These are phyloP conservation scores for Schizonepeta tenuifolia DNA, from an alignment of 257 asterid species.

Conservation along the genomic window DNA sequence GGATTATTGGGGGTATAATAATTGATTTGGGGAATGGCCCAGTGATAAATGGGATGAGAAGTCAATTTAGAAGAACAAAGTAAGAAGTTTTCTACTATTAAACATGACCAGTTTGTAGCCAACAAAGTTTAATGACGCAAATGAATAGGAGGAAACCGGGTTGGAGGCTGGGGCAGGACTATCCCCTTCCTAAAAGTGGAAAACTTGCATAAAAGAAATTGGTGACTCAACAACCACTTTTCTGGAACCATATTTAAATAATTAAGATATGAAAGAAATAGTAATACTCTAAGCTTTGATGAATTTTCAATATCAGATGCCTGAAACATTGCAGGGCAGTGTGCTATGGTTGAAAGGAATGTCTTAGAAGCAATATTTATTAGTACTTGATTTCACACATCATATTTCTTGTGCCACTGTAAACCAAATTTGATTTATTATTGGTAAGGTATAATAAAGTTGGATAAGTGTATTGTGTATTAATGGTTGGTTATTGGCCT, in stretches of 20 bases:
- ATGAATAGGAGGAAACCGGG: slow-evolving; percentile 41
- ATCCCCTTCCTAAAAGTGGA: slow-evolving; percentile 47
- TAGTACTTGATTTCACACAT: slow-evolving; percentile 7
- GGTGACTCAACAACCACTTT: slow-evolving; percentile 56
- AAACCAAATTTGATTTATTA: slow-evolving; percentile 15
- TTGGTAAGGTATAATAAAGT: slow-evolving; percentile 7
- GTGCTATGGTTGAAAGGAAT: slow-evolving; percentile 29
- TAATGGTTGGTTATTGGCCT: slow-evolving; percentile 23
- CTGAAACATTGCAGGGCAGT: slow-evolving; percentile 27
- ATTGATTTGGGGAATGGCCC: slow-evolving; percentile 40
- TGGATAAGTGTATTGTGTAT: slow-evolving; percentile 18
- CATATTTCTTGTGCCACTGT: slow-evolving; percentile 10
- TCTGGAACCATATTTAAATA: slow-evolving; percentile 32
- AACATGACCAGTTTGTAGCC: slow-evolving; percentile 34
- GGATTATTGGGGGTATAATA: slow-evolving; percentile 42
- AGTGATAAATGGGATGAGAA: slow-evolving; percentile 36
- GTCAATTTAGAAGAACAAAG: slow-evolving; percentile 39
- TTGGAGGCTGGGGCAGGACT: slow-evolving; percentile 33
- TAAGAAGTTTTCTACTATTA: slow-evolving; percentile 38
- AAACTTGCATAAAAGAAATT: slow-evolving; percentile 41
- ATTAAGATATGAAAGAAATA: slow-evolving; percentile 20
- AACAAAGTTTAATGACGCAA: slow-evolving; percentile 39
- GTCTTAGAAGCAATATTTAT: slow-evolving; percentile 27
- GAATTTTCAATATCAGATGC: slow-evolving; percentile 29
- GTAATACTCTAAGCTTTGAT: slow-evolving; percentile 23